phyloP scores from a whole-genome alignment of 2,329 filamentous ascomycete species.

The Zymoseptoria ardabiliae region DNA sequence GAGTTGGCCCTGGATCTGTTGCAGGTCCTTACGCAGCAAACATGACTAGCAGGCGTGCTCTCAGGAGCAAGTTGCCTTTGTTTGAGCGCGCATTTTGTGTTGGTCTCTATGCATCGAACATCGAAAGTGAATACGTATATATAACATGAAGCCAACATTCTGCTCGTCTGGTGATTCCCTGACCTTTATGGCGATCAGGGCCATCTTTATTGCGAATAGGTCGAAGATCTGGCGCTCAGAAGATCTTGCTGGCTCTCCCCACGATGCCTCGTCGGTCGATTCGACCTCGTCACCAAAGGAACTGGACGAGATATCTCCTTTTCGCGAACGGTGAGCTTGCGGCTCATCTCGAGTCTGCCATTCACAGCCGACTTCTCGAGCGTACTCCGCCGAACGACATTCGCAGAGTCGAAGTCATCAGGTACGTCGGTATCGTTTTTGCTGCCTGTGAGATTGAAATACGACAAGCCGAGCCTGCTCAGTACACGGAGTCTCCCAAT shows the following conservation, averaged over 20 bases:
- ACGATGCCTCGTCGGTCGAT: neutral
- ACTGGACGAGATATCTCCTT: conserved; percentile 7
- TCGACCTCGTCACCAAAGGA: neutral
- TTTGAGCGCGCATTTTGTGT: no score
- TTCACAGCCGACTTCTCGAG: conserved; percentile 1
- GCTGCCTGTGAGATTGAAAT: neutral
- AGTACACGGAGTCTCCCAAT: conserved; percentile 4
- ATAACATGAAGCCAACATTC: no score
- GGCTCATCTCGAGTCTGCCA: neutral
- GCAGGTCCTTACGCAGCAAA: no score
- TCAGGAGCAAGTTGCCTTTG: no score
- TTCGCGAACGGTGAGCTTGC: conserved; percentile 5
- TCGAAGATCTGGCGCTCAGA: neutral
- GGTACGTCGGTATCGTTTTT: neutral
- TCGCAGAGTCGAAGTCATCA: neutral
- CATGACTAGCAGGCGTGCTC: no score
- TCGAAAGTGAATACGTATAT: no score
- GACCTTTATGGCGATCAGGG: no score
- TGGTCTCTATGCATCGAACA: no score
- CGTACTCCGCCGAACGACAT: neutral
- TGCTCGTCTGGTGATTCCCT: no score
- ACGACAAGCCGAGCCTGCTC: conserved; percentile 7
- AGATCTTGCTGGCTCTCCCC: neutral
- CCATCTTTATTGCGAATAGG: neutral
- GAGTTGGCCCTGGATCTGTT: no score